Evolutionary conservation across 2,329 filamentous ascomycete genomes (phyloP), one percentile per base, ranked within the genome.

Genomic region (Hymenoscyphus linearis): DNA sequence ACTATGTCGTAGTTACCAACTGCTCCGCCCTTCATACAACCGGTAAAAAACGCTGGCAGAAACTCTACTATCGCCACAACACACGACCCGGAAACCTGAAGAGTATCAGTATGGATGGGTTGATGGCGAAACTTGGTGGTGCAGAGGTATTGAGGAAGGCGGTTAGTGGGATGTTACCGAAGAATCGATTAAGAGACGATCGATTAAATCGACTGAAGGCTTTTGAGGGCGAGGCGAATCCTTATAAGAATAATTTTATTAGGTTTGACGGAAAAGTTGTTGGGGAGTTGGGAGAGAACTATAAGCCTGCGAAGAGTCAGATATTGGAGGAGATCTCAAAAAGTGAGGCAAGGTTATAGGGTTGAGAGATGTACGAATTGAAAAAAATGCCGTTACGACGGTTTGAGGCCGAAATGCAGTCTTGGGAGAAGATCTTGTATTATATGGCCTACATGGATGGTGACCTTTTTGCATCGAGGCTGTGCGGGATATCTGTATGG

Each of bases 141-240:
- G 88, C 88, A 40, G 95, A 99, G 82, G 87, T 99, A 40, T 77
- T 99, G 74, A 83, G 91, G 71, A 90, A 92, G 75, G 95, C 96
- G 1, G 96, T 99, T 47, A 89, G 89, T 73, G 96, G 96, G 55
- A 99, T 99, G 95, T 77, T 99, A 76, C 95, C 95, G 59, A 99
- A 99, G 84, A 99, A 99, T 78, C 80, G 93, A 71, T 78, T 99
- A 72, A 81, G 93, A 70, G 92, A 97, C 75, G 90, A 91, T 80
- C 80, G 96, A 66, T 78, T 99, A 78, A 91, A 87, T 40, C 82
- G 95, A 69, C 78, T 99, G 74, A 99, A 98, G 84, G 93, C 90
- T 5, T 99, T 97, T 75, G 96, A 99, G 78, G 92, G 93, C n/a
- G 81, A 85, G 44, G 85, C 86, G 26, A 93, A 99, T 79, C 96